These are phyloP conservation scores for Solanum chiquidenum DNA, from an alignment of 257 asterid genomes.

Conservation along the genomic window DNA sequence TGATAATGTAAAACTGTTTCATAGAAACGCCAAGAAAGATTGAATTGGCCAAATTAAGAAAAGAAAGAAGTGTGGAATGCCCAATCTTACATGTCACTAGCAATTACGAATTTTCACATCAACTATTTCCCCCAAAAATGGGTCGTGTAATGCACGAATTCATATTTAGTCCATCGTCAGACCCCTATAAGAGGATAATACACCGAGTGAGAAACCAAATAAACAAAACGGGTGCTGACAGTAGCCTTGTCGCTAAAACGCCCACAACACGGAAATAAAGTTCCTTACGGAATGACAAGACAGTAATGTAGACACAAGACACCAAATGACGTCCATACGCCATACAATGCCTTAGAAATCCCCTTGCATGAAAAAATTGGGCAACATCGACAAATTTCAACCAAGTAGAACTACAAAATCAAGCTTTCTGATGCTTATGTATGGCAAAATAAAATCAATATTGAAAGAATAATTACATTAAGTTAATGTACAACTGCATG, in stretches of 20 bases:
- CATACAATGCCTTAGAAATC: not conserved
- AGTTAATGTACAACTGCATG: not conserved
- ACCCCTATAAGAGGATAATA: no score
- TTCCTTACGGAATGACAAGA: no score
- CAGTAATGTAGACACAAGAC: not conserved
- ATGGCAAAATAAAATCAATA: not conserved
- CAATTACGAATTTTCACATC: not conserved
- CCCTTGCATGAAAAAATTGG: not conserved
- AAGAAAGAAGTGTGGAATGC: not conserved
- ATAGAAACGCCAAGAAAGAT: not conserved
- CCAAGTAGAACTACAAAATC: not conserved
- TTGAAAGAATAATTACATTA: not conserved
- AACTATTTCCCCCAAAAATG: no score
- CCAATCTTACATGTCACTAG: no score
- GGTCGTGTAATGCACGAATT: no score
- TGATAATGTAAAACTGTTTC: not conserved
- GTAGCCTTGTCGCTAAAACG: no score
- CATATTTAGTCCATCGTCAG: rapidly evolving
- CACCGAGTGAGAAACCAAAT: no score
- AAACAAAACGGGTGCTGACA: no score
- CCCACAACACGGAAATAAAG: no score
- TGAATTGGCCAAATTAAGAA: no score
- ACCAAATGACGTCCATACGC: not conserved
- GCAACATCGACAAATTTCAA: not conserved
- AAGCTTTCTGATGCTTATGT: not conserved